Evolutionary conservation across 2,329 filamentous ascomycete genomes (phyloP).

Genomic region (Aspergillus sp.): DNA sequence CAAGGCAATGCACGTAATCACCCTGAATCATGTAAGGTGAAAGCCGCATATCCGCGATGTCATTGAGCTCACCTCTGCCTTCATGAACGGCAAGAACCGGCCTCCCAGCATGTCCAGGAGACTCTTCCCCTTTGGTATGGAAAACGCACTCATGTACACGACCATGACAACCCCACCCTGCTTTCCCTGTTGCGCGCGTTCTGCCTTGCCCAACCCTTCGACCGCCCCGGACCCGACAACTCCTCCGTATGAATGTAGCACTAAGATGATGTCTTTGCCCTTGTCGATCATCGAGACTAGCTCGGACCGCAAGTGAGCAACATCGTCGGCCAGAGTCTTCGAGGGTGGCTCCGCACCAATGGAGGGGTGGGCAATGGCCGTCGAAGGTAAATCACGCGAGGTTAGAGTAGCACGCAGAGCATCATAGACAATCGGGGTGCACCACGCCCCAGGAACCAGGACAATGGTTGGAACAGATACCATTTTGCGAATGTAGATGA

Average conservation of each 20-base stretch:
- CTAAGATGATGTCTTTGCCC: slow-evolving; percentile 30
- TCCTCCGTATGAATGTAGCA: slow-evolving; percentile 40
- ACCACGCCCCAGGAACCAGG: slow-evolving; percentile 46
- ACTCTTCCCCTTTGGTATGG: slow-evolving; percentile 37
- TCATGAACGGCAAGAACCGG: slow-evolving; percentile 22
- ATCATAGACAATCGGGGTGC: slow-evolving; percentile 35
- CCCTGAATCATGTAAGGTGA: slow-evolving; percentile 11
- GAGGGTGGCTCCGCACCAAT: slow-evolving; percentile 34
- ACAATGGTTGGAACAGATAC: slow-evolving; percentile 30
- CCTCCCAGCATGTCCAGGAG: slow-evolving; percentile 33
- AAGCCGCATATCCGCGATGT: neutral
- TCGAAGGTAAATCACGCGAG: slow-evolving; percentile 34
- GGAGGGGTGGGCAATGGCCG: slow-evolving; percentile 33
- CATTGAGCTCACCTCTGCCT: slow-evolving; percentile 23
- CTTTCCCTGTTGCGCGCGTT: slow-evolving; percentile 27
- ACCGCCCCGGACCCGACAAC: slow-evolving; percentile 33
- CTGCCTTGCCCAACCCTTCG: slow-evolving; percentile 28
- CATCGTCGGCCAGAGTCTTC: slow-evolving; percentile 40
- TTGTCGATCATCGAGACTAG: slow-evolving; percentile 30
- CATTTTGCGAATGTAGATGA: neutral
- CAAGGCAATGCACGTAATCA: slow-evolving; percentile 20
- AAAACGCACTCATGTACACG: slow-evolving; percentile 40
- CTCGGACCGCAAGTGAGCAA: slow-evolving; percentile 24
- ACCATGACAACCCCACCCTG: slow-evolving; percentile 33
- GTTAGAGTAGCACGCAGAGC: slow-evolving; percentile 33